These are phyloP conservation scores for Ophiobolus disseminans DNA, from an alignment of 2,329 filamentous ascomycete species.

Conservation along the genomic window DNA sequence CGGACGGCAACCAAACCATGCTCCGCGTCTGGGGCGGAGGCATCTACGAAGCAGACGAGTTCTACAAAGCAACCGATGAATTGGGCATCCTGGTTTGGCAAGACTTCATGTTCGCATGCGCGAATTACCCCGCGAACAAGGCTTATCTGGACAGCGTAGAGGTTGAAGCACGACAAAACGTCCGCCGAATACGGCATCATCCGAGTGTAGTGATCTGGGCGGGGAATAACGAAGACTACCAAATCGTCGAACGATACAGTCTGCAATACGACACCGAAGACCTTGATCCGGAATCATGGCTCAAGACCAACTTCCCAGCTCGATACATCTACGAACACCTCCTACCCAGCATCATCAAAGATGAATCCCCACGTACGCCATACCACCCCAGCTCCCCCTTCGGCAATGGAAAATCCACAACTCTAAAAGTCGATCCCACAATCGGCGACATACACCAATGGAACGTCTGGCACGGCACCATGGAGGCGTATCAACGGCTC, in stretches of 20 bases:
- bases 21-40: slow-evolving; percentile 82
- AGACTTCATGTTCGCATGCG: slow-evolving; percentile 82
- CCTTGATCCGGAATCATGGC: slow-evolving; percentile 80
- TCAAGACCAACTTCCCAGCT: slow-evolving; percentile 86
- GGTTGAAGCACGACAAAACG: slow-evolving; percentile 70
- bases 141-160: slow-evolving; percentile 59
- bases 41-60: slow-evolving; percentile 75
- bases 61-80: slow-evolving; percentile 79
- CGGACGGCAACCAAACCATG: slow-evolving; percentile 81
- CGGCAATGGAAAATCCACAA: slow-evolving; percentile 73
- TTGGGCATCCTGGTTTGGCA: slow-evolving; percentile 83
- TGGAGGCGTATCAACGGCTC: slow-evolving; percentile 83
- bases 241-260: slow-evolving; percentile 74
- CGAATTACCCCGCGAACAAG: slow-evolving; percentile 65
- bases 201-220: slow-evolving; percentile 86
- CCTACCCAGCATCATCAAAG: slow-evolving; percentile 72
- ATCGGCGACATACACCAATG: slow-evolving; percentile 93
- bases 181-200: slow-evolving; percentile 77
- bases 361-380: slow-evolving; percentile 69
- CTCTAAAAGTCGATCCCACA: slow-evolving; percentile 63
- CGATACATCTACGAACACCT: slow-evolving; percentile 88
- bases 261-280: slow-evolving; percentile 81
- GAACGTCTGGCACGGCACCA: slow-evolving; percentile 95
- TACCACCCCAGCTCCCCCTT: slow-evolving; percentile 86
- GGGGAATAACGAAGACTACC: slow-evolving; percentile 95